Percentiles rank a stretch among this genome's conserved stretches.
Conservation (phyloP, 495 filamentous ascomycete species). For the Talaromyces adpressus region DNA sequence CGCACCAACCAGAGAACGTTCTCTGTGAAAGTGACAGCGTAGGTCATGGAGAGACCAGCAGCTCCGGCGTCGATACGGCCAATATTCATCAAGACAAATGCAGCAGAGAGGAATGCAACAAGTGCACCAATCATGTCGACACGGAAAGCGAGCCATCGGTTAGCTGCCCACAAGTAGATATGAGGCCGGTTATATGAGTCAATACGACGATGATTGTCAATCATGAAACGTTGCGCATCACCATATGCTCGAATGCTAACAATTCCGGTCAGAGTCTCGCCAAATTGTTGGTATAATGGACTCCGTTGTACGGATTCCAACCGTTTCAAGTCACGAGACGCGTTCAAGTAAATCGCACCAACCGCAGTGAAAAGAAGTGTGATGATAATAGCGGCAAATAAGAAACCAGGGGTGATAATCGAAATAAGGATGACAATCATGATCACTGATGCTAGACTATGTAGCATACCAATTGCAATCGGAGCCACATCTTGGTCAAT, state of each 20-base stretch:
- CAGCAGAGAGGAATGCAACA: slow-evolving; percentile 90
- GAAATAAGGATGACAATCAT: slow-evolving; percentile 91
- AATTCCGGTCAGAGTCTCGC: slow-evolving; percentile 90
- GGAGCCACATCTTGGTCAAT: slow-evolving; percentile 95
- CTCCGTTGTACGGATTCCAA: slow-evolving; percentile 91
- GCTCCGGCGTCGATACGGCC: slow-evolving; percentile 88
- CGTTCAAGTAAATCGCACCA: slow-evolving; percentile 81
- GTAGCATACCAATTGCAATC: slow-evolving; percentile 70
- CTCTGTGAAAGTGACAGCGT: slow-evolving; percentile 95
- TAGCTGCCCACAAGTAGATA: slow-evolving; percentile 95
- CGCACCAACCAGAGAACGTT: slow-evolving; percentile 96
- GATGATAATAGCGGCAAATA: slow-evolving; percentile 84
- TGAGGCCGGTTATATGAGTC: slow-evolving; percentile 90
- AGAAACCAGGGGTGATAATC: slow-evolving; percentile 84
- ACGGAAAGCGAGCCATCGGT: slow-evolving; percentile 91
- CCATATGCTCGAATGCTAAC: slow-evolving; percentile 98
- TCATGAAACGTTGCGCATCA: slow-evolving; percentile 85
- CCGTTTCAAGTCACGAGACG: slow-evolving; percentile 89
- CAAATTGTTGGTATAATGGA: slow-evolving; percentile 96
- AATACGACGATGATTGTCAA: slow-evolving; percentile 84
- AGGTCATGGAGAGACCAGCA: slow-evolving; percentile 93
- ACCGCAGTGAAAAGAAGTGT: slow-evolving; percentile 73
- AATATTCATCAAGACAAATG: slow-evolving; percentile 78
- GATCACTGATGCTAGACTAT: slow-evolving; percentile 64
- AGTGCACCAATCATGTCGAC: slow-evolving; percentile 87